These are phyloP conservation scores for Fistulinella prunicolor DNA, from an alignment of 768 basidiomycete genomes.

Conservation along the genomic window DNA sequence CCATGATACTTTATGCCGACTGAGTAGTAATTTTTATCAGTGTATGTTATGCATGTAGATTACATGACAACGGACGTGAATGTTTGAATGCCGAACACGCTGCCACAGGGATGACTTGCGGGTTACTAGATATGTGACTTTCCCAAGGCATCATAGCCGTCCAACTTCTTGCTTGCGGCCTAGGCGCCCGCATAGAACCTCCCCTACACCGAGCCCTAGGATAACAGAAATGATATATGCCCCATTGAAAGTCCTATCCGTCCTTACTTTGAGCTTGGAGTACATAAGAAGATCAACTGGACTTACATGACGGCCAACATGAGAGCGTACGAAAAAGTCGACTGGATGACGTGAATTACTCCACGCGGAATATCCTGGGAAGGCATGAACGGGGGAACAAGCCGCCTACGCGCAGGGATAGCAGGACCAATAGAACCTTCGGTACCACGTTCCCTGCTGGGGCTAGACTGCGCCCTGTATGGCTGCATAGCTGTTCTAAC, in stretches of 20 bases:
- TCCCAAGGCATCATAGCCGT: not conserved
- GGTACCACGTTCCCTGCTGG: too few species aligned
- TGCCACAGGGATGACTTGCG: too few species aligned
- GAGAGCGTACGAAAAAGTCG: constrained; percentile 60
- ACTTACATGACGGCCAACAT: constrained; percentile 84
- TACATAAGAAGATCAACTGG: not conserved
- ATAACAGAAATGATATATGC: constrained; percentile 74
- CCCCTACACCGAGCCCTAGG: constrained; percentile 70
- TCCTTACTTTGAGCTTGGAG: constrained; percentile 5
- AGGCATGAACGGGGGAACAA: constrained; percentile 59
- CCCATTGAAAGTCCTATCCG: constrained; percentile 75
- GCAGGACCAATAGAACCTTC: too few species aligned
- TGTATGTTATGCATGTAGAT: too few species aligned
- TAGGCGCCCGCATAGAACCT: constrained; percentile 67
- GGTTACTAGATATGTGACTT: too few species aligned
- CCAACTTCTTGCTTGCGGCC: constrained; percentile 19
- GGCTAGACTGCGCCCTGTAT: not conserved
- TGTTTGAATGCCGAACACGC: too few species aligned
- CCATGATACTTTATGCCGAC: too few species aligned
- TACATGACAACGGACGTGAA: too few species aligned
- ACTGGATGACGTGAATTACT: constrained; percentile 57
- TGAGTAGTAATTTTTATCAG: too few species aligned
- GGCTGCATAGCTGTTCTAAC: constrained; percentile 9
- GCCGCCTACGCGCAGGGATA: constrained; percentile 18
- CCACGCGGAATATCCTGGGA: constrained; percentile 73